Evolutionary conservation across 306 rosid species (phyloP).

Genomic region (Styphnolobium japonicum): DNA sequence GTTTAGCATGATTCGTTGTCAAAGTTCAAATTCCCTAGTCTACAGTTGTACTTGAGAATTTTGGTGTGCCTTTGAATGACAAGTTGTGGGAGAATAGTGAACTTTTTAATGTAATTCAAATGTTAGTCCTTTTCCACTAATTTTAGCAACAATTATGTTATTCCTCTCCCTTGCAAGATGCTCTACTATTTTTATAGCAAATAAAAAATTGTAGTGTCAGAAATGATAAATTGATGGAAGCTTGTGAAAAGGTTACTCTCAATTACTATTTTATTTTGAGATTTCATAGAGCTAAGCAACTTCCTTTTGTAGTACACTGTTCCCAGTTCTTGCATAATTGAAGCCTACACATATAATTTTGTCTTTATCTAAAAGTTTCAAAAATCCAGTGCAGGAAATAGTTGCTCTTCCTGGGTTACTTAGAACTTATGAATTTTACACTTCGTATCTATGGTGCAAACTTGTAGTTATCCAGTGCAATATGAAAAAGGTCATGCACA

Average conservation of each 20-base stretch:
- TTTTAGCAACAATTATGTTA: neutral
- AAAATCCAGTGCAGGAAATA: neutral
- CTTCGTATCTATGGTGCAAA: neutral
- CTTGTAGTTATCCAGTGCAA: neutral
- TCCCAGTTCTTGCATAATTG: neutral
- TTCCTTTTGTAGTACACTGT: neutral
- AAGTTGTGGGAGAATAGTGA: neutral
- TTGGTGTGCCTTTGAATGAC: neutral
- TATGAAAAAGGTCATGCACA: neutral
- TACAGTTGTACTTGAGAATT: neutral
- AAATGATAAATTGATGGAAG: neutral
- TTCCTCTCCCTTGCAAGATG: neutral
- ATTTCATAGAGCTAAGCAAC: neutral
- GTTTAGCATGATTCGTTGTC: neutral
- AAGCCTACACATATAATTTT: neutral
- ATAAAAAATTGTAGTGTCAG: neutral
- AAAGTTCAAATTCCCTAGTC: neutral
- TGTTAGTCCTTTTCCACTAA: neutral
- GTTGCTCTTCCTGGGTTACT: neutral
- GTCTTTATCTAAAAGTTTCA: neutral
- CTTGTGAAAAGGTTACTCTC: neutral
- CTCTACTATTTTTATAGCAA: neutral
- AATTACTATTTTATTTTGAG: neutral
- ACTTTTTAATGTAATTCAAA: neutral
- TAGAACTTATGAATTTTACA: neutral